Percentiles rank a stretch among this genome's conserved stretches.
These are phyloP conservation scores for Prototheca cutis DNA, from an alignment of 163 green algal species.

Conservation along the genomic window DNA sequence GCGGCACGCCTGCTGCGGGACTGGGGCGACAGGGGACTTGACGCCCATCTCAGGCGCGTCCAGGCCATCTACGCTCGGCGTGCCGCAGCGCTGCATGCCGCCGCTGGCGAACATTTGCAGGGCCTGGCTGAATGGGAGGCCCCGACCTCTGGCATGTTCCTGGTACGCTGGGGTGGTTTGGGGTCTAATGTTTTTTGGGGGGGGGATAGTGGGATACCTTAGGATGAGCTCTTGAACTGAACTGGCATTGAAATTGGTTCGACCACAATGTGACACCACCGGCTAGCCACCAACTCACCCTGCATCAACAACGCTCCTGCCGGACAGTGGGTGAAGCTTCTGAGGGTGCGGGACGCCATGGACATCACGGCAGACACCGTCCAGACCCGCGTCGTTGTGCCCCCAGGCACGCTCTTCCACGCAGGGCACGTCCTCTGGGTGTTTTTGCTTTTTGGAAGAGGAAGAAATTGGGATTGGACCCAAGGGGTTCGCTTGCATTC, in stretches of 20 bases:
- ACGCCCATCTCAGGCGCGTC: conserved; percentile 29
- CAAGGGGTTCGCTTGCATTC: no score
- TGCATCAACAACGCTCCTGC: no score
- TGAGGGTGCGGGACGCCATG: not conserved
- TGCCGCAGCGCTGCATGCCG: not conserved
- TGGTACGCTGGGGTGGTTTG: conserved; percentile 7
- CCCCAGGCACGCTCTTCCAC: not conserved
- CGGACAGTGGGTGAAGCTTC: not conserved
- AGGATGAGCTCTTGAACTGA: no score
- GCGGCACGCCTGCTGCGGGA: conserved; percentile 29
- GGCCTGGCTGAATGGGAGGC: conserved; percentile 42
- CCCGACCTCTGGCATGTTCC: conserved; percentile 59
- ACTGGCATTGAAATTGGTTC: no score
- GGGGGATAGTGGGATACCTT: no score
- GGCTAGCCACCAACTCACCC: not conserved
- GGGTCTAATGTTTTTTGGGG: not conserved
- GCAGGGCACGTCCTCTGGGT: not conserved
- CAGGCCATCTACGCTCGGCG: conserved; percentile 31
- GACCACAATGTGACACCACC: not conserved
- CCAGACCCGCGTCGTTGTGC: not conserved
- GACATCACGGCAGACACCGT: not conserved
- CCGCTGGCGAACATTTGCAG: conserved; percentile 26
- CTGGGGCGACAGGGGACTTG: conserved; percentile 53
- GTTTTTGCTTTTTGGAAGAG: not conserved
- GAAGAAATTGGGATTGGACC: not conserved